A percentile compares a stretch with the other conserved stretches of the same genome.
Evolutionary conservation across 805 yeast species (phyloP).

Genomic region (Zygosaccharomyces bailii): DNA sequence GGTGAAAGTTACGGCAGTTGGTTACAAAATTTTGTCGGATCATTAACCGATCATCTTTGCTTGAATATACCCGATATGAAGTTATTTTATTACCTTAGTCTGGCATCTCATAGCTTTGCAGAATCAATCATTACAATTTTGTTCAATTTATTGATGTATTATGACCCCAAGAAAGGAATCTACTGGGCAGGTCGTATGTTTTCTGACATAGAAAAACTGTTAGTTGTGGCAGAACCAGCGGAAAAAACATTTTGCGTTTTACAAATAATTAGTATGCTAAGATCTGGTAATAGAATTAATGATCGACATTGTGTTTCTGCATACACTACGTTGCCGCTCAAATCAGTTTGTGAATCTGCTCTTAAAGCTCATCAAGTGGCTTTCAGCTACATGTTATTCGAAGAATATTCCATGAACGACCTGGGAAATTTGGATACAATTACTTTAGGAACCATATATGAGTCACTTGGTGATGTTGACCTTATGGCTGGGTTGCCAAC

Average conservation of each 20-base stretch:
- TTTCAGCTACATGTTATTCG: constrained; percentile 38
- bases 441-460: constrained; percentile 41
- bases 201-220: constrained; percentile 7
- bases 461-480: constrained; percentile 58
- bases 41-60: constrained; percentile 10
- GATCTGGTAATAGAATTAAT: constrained; percentile 24
- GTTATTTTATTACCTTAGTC: constrained; percentile 9
- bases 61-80: constrained; percentile 12
- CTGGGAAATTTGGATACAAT: constrained; percentile 11
- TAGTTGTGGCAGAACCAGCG: constrained; percentile 6
- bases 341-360: constrained; percentile 14
- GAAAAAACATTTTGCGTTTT: constrained; percentile 21
- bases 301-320: constrained; percentile 17
- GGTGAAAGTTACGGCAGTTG: constrained; percentile 9
- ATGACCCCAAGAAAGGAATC: constrained; percentile 13
- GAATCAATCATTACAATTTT: constrained; percentile 13
- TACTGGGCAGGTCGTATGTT: constrained; percentile 15
- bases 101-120: constrained; percentile 8
- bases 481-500: constrained; percentile 62
- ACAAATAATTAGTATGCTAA: constrained; percentile 27
- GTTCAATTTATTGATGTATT: constrained; percentile 13
- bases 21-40: constrained; percentile 10
- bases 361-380: constrained; percentile 21
- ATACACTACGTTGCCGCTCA: constrained; percentile 23
- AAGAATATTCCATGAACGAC: constrained; percentile 26